Evolutionary conservation across 108 stramenopile species (phyloP), one percentile per base, ranked within the genome.

Genomic region (Fragilaria crotonensis): DNA sequence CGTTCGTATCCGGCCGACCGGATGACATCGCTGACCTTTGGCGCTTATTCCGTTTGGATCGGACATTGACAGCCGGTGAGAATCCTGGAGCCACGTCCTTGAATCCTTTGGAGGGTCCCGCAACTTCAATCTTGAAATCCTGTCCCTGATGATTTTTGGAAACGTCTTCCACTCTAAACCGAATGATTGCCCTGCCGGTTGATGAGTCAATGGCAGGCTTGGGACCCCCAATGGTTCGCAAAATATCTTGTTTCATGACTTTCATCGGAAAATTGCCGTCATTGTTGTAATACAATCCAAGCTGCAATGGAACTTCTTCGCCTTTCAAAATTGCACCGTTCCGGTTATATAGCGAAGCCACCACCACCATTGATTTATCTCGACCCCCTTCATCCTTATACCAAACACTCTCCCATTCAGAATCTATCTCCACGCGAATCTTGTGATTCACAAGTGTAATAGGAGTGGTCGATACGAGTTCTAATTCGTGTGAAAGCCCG

Each of bases 351-450:
- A 41, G 14, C 11, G 36, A 41, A 41, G 36, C 36, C 36, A 41
- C 14, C 36, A 41, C 7, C 14, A 14, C 14, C 59, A 94, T 89
- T 44, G 71, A 87, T 59, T 94, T 94, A 59, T 94, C 93, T 27
- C 83, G 60, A 5, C 90, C 90, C n/a, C 93, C 93, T 67, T 91
- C 87, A 72, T 91, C 90, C 60, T 94, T 94, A 76, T 82, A 94
- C 93, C 93, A 94, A 30, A 84, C 66, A 31, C 41, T n/a, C 1
- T 66, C 68, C 83, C 83, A 84, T 32, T 78, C 77, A 5, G 52
- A 31, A 22, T 58, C 66, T 9, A 60, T 33, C 17, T 49, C 31
- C 19, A 77, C 22, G 4, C 47, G 49, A 1, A 80, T 30, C 46
- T 84, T 84, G 50, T 75, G 66, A 30, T 62, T 70, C 14, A 77